These are phyloP conservation scores for Exserohilum turcica DNA, from an alignment of 2,329 filamentous ascomycete species.

Conservation along the genomic window DNA sequence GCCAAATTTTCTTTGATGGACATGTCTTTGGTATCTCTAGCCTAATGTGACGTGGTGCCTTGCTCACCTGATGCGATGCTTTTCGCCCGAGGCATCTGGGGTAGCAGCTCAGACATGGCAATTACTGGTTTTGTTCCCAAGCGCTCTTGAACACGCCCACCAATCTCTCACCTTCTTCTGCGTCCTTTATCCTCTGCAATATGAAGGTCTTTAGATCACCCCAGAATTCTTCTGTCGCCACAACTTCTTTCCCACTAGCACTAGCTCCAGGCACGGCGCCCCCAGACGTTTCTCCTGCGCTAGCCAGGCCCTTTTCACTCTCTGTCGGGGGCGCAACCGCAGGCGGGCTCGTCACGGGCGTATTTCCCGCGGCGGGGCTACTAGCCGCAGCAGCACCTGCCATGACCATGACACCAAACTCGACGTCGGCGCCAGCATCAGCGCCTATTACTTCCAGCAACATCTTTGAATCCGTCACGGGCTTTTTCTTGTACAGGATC, in stretches of 20 bases:
- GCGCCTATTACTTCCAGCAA: slow-evolving; percentile 71
- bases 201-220: slow-evolving; percentile 80
- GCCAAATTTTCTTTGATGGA: slow-evolving; percentile 33
- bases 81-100: neutral
- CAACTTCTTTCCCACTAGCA: slow-evolving; percentile 61
- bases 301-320: slow-evolving; percentile 50
- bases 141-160: slow-evolving; percentile 70
- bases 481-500: slow-evolving; percentile 85
- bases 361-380: slow-evolving; percentile 42
- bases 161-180: slow-evolving; percentile 66
- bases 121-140: slow-evolving; percentile 60
- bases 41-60: slow-evolving; percentile 10
- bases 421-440: slow-evolving; percentile 62
- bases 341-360: slow-evolving; percentile 54
- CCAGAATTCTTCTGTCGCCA: slow-evolving; percentile 83
- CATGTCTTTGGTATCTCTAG: slow-evolving; percentile 19
- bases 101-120: neutral
- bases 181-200: slow-evolving; percentile 76
- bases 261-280: slow-evolving; percentile 41
- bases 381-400: slow-evolving; percentile 59
- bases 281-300: slow-evolving; percentile 9
- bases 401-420: slow-evolving; percentile 88
- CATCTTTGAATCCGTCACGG: slow-evolving; percentile 75
- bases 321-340: slow-evolving; percentile 61
- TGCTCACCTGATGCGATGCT: neutral